Evolutionary conservation across 2,329 filamentous ascomycete genomes (phyloP).

Genomic region (Apiospora kogelbergensis): DNA sequence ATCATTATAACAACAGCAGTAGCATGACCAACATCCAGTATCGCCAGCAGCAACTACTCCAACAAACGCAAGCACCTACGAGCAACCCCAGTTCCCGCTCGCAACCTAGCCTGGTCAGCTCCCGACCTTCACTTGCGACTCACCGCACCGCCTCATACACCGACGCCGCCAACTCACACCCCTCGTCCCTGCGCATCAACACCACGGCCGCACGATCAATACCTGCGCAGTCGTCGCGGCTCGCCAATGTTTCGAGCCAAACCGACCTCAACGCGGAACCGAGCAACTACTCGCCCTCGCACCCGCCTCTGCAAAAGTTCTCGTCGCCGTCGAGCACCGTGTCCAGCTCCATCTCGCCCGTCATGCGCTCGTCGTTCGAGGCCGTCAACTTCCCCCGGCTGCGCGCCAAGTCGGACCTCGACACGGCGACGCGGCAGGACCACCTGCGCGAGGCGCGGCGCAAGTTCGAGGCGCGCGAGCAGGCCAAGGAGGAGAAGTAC

Average conservation of each 20-base stretch:
- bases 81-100: conserved; percentile 21
- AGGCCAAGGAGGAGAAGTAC: conserved; percentile 61
- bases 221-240: conserved; percentile 35
- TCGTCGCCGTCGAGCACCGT: conserved; percentile 35
- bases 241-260: conserved; percentile 45
- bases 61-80: conserved; percentile 6
- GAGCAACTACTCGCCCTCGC: neutral
- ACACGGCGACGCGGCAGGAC: conserved; percentile 53
- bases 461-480: conserved; percentile 63
- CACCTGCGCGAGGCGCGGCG: conserved; percentile 61
- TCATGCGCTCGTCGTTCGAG: conserved; percentile 58
- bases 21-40: conserved; percentile 17
- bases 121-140: conserved; percentile 38
- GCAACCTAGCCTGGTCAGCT: conserved; percentile 28
- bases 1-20: conserved; percentile 23
- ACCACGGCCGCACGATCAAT: conserved; percentile 31
- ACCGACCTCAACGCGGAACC: conserved; percentile 42
- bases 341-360: conserved; percentile 45
- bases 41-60: conserved; percentile 12
- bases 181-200: conserved; percentile 36
- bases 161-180: conserved; percentile 33
- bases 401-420: conserved; percentile 60
- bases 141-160: conserved; percentile 41
- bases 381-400: conserved; percentile 53
- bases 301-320: conserved; percentile 13